These are phyloP conservation scores for Aristolochia fimbriata DNA, from an alignment of 164 flowering plant genomes.

Conservation along the genomic window DNA sequence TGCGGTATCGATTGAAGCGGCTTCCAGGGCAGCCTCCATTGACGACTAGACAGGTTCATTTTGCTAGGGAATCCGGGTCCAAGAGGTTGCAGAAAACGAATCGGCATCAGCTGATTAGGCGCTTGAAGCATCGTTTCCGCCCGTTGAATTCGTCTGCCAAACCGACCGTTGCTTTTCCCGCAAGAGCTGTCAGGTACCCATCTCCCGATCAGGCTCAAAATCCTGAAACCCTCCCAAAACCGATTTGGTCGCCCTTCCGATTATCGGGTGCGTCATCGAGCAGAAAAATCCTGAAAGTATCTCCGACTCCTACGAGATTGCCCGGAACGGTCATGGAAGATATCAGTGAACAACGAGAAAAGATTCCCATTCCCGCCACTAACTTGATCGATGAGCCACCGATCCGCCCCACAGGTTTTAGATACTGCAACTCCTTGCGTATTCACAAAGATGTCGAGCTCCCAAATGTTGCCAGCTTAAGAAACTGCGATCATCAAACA, in stretches of 20 bases:
- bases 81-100: too few species aligned
- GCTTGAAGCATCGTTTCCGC: too few species aligned
- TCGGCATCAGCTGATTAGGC: too few species aligned
- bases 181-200: too few species aligned
- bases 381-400: conserved; percentile 84
- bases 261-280: too few species aligned
- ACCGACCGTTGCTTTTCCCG: too few species aligned
- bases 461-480: conserved; percentile 24
- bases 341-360: conserved; percentile 54
- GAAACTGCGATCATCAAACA: conserved; percentile 28
- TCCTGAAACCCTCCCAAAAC: too few species aligned
- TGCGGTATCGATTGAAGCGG: conserved; percentile 63
- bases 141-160: too few species aligned
- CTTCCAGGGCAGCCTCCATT: conserved; percentile 64
- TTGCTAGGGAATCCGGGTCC: conserved; percentile 23
- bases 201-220: too few species aligned
- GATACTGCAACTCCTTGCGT: too few species aligned
- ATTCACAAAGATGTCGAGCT: conserved; percentile 15
- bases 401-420: conserved; percentile 24
- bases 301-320: conserved; percentile 42
- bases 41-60: conserved; percentile 59
- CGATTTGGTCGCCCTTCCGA: too few species aligned
- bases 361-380: conserved; percentile 43
- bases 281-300: conserved; percentile 20
- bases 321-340: conserved; percentile 56